These are phyloP conservation scores for Cylindrodendrum hubeiense DNA, from an alignment of 2,329 filamentous ascomycete species.

Conservation along the genomic window DNA sequence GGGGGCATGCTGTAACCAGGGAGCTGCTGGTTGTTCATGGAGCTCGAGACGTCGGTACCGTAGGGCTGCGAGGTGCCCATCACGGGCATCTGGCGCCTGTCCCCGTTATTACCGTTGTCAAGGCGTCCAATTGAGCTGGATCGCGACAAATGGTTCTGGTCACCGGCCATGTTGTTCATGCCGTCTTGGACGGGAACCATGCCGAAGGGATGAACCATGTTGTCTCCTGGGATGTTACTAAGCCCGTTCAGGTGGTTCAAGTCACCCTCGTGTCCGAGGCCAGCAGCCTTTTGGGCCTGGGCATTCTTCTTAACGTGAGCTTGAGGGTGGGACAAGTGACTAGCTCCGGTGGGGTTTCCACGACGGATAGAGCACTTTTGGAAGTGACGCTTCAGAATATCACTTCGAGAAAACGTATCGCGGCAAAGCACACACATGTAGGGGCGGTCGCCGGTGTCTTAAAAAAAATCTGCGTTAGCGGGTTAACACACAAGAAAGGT, in stretches of 20 bases:
- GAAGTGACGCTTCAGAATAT: constrained; percentile 98
- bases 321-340: constrained; percentile 92
- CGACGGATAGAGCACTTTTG: constrained; percentile 98
- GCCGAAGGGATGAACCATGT: constrained; percentile 69
- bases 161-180: constrained; percentile 70
- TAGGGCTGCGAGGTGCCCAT: constrained; percentile 68
- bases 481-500: not conserved
- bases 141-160: constrained; percentile 72
- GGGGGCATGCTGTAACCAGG: constrained; percentile 74
- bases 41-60: constrained; percentile 67
- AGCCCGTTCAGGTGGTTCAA: constrained; percentile 72
- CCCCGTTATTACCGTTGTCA: constrained; percentile 67
- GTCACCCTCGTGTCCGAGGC: constrained; percentile 65
- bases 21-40: constrained; percentile 76
- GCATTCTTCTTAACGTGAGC: constrained; percentile 86
- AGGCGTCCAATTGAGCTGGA: constrained; percentile 71
- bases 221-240: constrained; percentile 68
- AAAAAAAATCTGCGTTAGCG: constrained; percentile 13
- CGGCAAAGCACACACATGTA: constrained; percentile 99
- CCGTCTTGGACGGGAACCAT: constrained; percentile 69
- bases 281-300: constrained; percentile 67
- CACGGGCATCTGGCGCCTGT: constrained; percentile 69
- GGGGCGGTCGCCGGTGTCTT: constrained; percentile 96
- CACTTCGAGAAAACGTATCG: constrained; percentile 97
- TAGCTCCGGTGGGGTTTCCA: constrained; percentile 94